Evolutionary conservation across 2,329 filamentous ascomycete genomes (phyloP), one percentile per base, ranked within the genome.

Genomic region (Dryadomyces quercivorus): DNA sequence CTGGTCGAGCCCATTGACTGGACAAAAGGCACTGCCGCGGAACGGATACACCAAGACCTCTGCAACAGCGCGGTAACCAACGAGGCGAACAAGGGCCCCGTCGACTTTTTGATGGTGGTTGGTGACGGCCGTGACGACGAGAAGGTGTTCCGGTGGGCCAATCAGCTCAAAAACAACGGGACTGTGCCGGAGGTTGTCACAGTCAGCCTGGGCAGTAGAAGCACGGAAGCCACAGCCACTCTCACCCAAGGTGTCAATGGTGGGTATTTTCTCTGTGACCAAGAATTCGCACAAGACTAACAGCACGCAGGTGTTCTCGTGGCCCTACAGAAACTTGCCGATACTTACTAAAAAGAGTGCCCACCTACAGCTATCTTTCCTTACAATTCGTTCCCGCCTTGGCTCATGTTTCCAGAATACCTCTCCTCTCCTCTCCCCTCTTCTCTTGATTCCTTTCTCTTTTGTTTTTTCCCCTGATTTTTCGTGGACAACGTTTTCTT

Each of bases 61-160:
- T 72, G 74, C 57, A 63, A 68, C 34, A 64, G 69, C 13, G 64
- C 72, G 62, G 60, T 61, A 1, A 57, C 65, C 0, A 64, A 69
- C 22, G 61, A 62, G 2, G 59, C 63, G 4, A 61, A 70, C 61
- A 64, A 64, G 58, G 64, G 62, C n/a, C 66, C 75, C 0, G 79
- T 89, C 0, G 89, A 96, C 65, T 97, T 96, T 67, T 70, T 97
- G 55, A 82, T 96, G 72, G 87, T 95, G 7, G 81, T 91, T 38
- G 92, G 92, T 42, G 91, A 96, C 64, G 89, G 91, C 45, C 84
- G 92, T 36, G 92, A 96, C 61, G 93, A 97, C 60, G 92, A 97
- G 65, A 86, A 88, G 61, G 86, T 95, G 20, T 97, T 95, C 72
- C 84, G 84, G 58, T 97, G 93, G 92, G 93, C 92, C 18, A 95